Percentiles rank a stretch among this genome's conserved stretches.
Conservation (phyloP, 2,329 filamentous ascomycete genomes). For the Calonectria multiphialidica region DNA sequence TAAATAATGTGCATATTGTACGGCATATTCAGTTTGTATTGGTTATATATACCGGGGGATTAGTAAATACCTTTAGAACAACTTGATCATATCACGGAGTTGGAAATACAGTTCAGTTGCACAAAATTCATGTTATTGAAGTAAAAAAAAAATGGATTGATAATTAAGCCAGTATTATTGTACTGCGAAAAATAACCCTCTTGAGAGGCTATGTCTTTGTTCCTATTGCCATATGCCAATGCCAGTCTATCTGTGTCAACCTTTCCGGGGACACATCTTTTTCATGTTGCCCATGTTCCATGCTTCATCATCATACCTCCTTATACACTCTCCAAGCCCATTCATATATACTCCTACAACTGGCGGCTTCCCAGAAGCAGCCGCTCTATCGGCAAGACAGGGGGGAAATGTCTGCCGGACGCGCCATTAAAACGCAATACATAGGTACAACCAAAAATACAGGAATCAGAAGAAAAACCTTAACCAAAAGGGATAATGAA, state of each 20-base stretch:
- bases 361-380: slow-evolving; percentile 31
- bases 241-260: slow-evolving; percentile 34
- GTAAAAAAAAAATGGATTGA: background rate
- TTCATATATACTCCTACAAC: slow-evolving; percentile 29
- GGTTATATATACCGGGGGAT: background rate
- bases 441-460: slow-evolving; percentile 20
- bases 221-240: slow-evolving; percentile 26
- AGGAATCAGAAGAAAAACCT: slow-evolving; percentile 19
- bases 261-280: slow-evolving; percentile 2
- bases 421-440: background rate
- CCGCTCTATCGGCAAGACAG: slow-evolving; percentile 20
- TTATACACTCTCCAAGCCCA: slow-evolving; percentile 29
- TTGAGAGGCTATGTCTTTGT: slow-evolving; percentile 22
- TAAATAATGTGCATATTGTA: slow-evolving; percentile 9
- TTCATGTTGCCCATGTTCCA: slow-evolving; percentile 15
- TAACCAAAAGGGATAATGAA: background rate
- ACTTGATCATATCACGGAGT: slow-evolving; percentile 11
- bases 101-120: background rate
- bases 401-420: background rate
- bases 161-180: slow-evolving; percentile 6
- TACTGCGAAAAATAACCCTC: slow-evolving; percentile 20
- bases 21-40: background rate
- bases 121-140: background rate
- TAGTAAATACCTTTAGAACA: slow-evolving; percentile 10
- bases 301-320: slow-evolving; percentile 28